These are phyloP conservation scores for Phanerodontia chrysosporium DNA, from an alignment of 768 basidiomycete species.

Conservation along the genomic window DNA sequence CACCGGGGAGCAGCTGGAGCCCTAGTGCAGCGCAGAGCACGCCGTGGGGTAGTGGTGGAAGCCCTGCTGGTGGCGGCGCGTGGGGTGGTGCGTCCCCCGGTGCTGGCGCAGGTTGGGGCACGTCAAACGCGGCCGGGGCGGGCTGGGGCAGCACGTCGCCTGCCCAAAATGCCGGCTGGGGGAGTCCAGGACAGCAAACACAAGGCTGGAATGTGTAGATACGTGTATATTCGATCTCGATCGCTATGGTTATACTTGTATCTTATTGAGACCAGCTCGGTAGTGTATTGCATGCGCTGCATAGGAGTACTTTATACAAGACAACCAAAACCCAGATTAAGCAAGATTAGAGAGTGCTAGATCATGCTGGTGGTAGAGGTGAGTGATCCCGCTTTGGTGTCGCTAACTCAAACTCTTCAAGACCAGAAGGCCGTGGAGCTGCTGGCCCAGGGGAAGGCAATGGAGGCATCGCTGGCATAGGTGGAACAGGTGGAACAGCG, in stretches of 20 bases:
- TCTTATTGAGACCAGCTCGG: background rate
- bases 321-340: background rate
- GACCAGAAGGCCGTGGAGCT: background rate
- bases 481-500: background rate
- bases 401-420: constrained; percentile 27
- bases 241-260: background rate
- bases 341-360: background rate
- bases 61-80: background rate
- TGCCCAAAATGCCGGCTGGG: constrained; percentile 12
- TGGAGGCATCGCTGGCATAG: background rate
- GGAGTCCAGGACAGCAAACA: constrained; percentile 16
- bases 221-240: background rate
- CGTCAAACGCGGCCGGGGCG: background rate
- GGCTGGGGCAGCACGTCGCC: constrained; percentile 4
- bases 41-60: background rate
- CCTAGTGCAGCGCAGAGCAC: constrained; percentile 2
- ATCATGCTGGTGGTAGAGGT: background rate
- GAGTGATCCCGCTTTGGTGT: constrained; percentile 13
- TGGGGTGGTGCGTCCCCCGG: background rate
- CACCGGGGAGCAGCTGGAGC: constrained; percentile 11
- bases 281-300: background rate
- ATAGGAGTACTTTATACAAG: background rate
- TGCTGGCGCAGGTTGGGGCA: background rate
- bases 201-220: constrained; percentile 30
- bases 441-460: constrained; percentile 8